Percentiles rank a stretch among this genome's conserved stretches.
These are phyloP conservation scores for Albugo laibachii DNA, from an alignment of 352 stramenopile genomes.

Conservation along the genomic window DNA sequence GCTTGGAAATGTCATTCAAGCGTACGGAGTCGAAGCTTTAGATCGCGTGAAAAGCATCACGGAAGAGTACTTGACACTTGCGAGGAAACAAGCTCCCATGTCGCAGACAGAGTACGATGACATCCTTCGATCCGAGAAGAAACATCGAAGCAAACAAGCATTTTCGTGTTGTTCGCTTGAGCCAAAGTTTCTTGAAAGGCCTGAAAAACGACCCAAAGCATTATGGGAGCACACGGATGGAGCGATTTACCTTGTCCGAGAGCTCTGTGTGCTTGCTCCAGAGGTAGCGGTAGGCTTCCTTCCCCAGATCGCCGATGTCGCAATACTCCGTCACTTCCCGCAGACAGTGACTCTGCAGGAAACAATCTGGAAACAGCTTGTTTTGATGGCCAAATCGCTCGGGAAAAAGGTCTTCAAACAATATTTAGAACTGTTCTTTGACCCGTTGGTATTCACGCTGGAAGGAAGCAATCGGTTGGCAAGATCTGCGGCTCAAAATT, in stretches of 20 bases:
- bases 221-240: conserved; percentile 90
- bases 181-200: conserved; percentile 79
- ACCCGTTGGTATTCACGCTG: conserved; percentile 60
- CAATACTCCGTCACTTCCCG: conserved; percentile 55
- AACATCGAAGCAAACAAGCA: conserved; percentile 85
- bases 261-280: conserved; percentile 62
- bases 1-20: conserved; percentile 83
- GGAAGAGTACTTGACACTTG: conserved; percentile 54
- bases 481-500: conserved; percentile 50
- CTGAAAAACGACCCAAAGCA: conserved; percentile 45
- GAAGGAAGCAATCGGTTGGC: conserved; percentile 48
- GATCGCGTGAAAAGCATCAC: conserved; percentile 51
- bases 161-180: conserved; percentile 92
- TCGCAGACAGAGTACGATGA: conserved; percentile 84
- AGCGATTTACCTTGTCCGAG: conserved; percentile 88
- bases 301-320: conserved; percentile 36
- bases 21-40: conserved; percentile 75
- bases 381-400: conserved; percentile 41
- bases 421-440: conserved; percentile 69
- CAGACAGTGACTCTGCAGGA: conserved; percentile 57
- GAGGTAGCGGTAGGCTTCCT: conserved; percentile 29
- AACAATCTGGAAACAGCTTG: conserved; percentile 72
- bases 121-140: conserved; percentile 78
- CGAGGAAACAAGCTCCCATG: conserved; percentile 82
- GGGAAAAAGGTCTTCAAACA: conserved; percentile 74